phyloP scores from a whole-genome alignment of 192 early-diverging fungal genomes.

The Dissophora globulifera region DNA sequence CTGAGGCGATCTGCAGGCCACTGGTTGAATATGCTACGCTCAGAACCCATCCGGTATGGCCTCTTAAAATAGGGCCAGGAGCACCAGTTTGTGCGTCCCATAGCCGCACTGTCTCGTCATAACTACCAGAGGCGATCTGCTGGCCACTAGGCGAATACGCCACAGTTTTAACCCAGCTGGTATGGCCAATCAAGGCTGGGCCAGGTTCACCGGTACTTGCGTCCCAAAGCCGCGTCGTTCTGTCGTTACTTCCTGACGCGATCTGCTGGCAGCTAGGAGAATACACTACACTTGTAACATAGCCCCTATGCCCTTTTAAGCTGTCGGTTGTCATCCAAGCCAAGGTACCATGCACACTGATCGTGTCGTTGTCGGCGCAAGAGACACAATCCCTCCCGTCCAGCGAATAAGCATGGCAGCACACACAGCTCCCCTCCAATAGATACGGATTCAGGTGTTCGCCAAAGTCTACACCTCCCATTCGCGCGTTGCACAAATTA shows the following conservation, averaged over 20 bases:
- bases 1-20: background rate
- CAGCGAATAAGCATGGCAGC: background rate
- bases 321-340: background rate
- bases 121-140: background rate
- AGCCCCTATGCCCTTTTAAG: background rate
- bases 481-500: constrained; percentile 7
- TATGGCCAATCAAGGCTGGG: background rate
- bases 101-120: background rate
- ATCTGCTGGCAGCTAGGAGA: constrained; percentile 1
- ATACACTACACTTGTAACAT: background rate
- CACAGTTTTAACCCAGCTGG: background rate
- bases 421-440: background rate
- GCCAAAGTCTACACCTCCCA: constrained; percentile 19
- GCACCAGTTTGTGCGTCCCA: background rate
- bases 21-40: background rate
- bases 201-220: background rate
- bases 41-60: background rate
- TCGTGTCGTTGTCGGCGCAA: background rate
- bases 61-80: too few species aligned
- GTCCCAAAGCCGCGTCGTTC: background rate
- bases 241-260: background rate
- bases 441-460: constrained; percentile 1
- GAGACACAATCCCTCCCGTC: constrained; percentile 7
- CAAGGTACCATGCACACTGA: background rate
- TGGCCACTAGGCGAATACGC: background rate